phyloP scores from a whole-genome alignment of 2,329 filamentous ascomycete genomes.

The Aaosphaeria arxii region DNA sequence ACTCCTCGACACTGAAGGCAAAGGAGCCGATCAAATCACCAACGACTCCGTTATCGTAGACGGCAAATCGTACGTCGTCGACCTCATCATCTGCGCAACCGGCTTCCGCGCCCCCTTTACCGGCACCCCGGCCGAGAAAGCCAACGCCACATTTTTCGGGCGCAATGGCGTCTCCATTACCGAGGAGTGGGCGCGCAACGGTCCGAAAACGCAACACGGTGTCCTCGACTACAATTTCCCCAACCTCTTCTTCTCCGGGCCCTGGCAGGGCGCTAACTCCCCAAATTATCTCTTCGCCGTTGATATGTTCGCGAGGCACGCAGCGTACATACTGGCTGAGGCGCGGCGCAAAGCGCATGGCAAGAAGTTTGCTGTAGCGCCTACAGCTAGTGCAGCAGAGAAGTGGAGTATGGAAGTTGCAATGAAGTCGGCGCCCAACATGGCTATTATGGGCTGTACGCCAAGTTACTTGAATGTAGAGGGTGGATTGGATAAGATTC shows the following conservation, averaged over 20 bases:
- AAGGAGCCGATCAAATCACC: slow-evolving; percentile 49
- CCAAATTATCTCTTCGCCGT: slow-evolving; percentile 11
- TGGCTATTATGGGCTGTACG: slow-evolving; percentile 12
- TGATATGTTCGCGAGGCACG: slow-evolving; percentile 9
- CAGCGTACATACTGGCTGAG: slow-evolving; percentile 12
- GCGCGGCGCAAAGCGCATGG: slow-evolving; percentile 6
- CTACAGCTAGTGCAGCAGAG: slow-evolving; percentile 8
- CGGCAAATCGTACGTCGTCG: slow-evolving; percentile 45
- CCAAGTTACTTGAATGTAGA: slow-evolving; percentile 17
- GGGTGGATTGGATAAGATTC: slow-evolving; percentile 10
- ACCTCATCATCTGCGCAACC: slow-evolving; percentile 44
- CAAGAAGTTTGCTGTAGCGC: slow-evolving; percentile 7
- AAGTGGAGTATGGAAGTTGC: slow-evolving; percentile 13
- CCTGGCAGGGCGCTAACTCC: slow-evolving; percentile 11
- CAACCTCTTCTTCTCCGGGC: slow-evolving; percentile 17
- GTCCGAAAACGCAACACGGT: slow-evolving; percentile 44
- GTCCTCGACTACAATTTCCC: slow-evolving; percentile 13
- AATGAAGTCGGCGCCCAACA: slow-evolving; percentile 10
- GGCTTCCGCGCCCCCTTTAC: slow-evolving; percentile 32
- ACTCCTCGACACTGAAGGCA: slow-evolving; percentile 58
- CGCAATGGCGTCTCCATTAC: slow-evolving; percentile 42
- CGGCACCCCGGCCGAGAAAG: slow-evolving; percentile 13
- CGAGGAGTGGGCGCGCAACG: slow-evolving; percentile 41
- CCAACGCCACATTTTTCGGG: slow-evolving; percentile 38
- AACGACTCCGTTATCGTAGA: slow-evolving; percentile 38